A percentile compares a stretch with the other conserved stretches of the same genome.
Conservation (phyloP, 2,329 filamentous ascomycete species). For the Colletotrichum acutatum region DNA sequence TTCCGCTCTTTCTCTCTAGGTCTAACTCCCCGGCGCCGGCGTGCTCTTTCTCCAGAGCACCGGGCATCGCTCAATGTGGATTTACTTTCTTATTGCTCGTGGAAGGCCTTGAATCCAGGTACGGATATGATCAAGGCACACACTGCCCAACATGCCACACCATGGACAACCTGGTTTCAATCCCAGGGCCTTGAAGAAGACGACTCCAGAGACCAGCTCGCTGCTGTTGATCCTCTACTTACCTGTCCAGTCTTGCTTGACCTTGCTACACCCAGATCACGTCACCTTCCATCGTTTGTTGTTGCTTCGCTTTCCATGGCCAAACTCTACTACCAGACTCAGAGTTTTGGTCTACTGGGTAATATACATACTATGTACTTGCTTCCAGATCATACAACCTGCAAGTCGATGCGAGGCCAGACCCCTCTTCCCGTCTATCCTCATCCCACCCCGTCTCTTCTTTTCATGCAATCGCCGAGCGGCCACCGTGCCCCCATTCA, state of each 20-base stretch:
- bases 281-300: background rate
- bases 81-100: background rate
- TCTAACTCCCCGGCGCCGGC: constrained; percentile 4
- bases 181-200: background rate
- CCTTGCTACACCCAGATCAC: background rate
- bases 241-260: background rate
- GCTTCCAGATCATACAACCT: background rate
- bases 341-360: background rate
- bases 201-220: background rate
- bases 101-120: constrained; percentile 2
- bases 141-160: background rate
- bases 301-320: background rate
- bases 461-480: constrained; percentile 21
- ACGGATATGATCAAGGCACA: background rate
- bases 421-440: background rate
- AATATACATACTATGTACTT: background rate
- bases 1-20: background rate
- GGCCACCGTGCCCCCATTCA: constrained; percentile 17
- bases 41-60: background rate
- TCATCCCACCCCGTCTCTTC: constrained; percentile 31
- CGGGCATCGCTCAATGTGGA: background rate
- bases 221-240: background rate
- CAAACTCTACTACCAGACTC: background rate
- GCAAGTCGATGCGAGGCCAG: background rate
- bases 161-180: background rate